Evolutionary conservation across 805 yeast genomes (phyloP).

Genomic region (Pichia cabralensis): DNA sequence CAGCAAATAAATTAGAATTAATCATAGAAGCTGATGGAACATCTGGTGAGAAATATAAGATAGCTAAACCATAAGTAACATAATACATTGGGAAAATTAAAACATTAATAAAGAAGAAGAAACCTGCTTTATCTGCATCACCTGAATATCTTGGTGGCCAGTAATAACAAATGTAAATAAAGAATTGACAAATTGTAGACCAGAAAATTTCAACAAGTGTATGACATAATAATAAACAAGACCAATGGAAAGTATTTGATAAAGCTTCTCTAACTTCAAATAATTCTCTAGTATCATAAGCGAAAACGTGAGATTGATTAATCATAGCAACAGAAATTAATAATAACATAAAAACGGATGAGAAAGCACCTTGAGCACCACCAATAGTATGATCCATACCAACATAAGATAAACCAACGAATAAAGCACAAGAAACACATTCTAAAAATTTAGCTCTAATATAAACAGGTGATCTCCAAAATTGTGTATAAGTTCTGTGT

Average conservation of each 20-base stretch:
- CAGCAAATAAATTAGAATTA: slow-evolving; percentile 43
- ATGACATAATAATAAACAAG: slow-evolving; percentile 44
- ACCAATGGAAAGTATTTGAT: slow-evolving; percentile 70
- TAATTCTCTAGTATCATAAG: slow-evolving; percentile 50
- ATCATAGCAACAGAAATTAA: slow-evolving; percentile 48
- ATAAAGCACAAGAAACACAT: slow-evolving; percentile 31
- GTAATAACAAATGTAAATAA: slow-evolving; percentile 34
- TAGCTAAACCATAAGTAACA: slow-evolving; percentile 42
- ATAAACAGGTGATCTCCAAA: slow-evolving; percentile 41
- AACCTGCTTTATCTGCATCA: slow-evolving; percentile 35
- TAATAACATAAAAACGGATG: slow-evolving; percentile 43
- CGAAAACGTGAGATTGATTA: slow-evolving; percentile 55
- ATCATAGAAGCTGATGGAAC: slow-evolving; percentile 58
- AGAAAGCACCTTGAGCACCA: slow-evolving; percentile 53
- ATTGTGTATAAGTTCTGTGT: slow-evolving; percentile 30
- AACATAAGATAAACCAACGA: slow-evolving; percentile 64
- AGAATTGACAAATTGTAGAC: slow-evolving; percentile 36
- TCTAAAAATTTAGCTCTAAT: slow-evolving; percentile 38
- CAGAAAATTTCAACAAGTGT: slow-evolving; percentile 55
- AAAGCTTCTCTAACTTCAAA: slow-evolving; percentile 64
- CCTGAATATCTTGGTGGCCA: slow-evolving; percentile 28
- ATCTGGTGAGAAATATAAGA: slow-evolving; percentile 50
- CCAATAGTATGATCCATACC: slow-evolving; percentile 39
- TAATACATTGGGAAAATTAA: slow-evolving; percentile 36
- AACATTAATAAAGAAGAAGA: slow-evolving; percentile 29